Evolutionary conservation across 2,329 filamentous ascomycete genomes (phyloP).

Genomic region (Nigrospora osmanthi): DNA sequence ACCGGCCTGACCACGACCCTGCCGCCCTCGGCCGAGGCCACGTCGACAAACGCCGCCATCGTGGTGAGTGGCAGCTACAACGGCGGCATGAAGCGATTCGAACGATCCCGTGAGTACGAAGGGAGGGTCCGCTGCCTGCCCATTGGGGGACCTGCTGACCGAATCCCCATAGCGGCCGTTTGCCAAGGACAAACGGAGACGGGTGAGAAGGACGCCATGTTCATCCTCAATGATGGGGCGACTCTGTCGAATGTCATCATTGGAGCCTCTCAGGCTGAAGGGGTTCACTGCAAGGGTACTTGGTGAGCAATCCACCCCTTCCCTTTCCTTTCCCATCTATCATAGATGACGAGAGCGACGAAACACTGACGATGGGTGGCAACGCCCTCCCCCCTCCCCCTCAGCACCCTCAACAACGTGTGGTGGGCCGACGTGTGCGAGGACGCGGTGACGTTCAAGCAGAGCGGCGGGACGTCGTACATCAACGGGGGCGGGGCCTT

Average conservation of each 20-base stretch:
- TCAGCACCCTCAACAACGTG: conserved; percentile 24
- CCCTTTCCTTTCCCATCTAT: not conserved
- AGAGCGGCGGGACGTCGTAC: conserved; percentile 28
- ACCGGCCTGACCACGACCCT: conserved; percentile 4
- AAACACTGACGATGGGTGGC: not conserved
- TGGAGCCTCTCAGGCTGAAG: conserved; percentile 40
- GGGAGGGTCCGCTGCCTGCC: too few relatives aligned
- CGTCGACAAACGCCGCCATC: conserved; percentile 4
- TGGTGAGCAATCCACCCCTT: conserved; percentile 20
- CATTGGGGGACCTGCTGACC: not conserved
- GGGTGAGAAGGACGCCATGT: conserved; percentile 31
- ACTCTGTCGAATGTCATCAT: conserved; percentile 46
- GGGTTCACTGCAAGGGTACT: conserved; percentile 40
- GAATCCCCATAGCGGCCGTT: conserved; percentile 5
- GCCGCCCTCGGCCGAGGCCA: conserved; percentile 3
- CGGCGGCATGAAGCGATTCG: conserved; percentile 36
- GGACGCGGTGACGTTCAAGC: conserved; percentile 27
- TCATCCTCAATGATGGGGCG: conserved; percentile 41
- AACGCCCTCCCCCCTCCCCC: too few relatives aligned
- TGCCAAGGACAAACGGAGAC: conserved; percentile 18
- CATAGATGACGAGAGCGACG: not conserved
- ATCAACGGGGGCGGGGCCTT: conserved; percentile 35
- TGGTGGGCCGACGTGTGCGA: conserved; percentile 30
- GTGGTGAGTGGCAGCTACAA: conserved; percentile 26
- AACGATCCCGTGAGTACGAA: conserved; percentile 25